These are phyloP conservation scores for Verticillium alfalfae DNA, from an alignment of 2,329 filamentous ascomycete species.

Conservation along the genomic window DNA sequence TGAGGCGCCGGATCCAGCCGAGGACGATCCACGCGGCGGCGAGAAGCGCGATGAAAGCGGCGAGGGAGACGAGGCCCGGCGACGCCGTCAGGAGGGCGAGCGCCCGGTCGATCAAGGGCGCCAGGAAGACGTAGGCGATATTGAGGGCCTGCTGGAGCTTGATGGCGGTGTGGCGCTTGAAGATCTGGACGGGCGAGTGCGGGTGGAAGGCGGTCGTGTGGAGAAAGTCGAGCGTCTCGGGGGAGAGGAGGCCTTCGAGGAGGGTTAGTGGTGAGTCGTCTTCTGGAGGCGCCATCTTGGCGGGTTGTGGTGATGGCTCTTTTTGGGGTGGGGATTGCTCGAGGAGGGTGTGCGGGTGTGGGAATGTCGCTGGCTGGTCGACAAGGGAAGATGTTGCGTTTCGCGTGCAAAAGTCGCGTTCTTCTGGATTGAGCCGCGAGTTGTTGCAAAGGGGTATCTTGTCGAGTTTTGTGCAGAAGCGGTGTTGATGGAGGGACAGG, in stretches of 20 bases:
- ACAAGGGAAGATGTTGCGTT: too few relatives aligned
- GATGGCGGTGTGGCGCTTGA: conserved; percentile 25
- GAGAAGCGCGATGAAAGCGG: conserved; percentile 48
- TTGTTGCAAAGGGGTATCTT: background rate
- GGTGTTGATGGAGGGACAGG: background rate
- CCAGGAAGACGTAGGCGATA: conserved; percentile 32
- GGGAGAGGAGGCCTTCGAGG: conserved; percentile 35
- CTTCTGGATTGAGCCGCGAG: background rate
- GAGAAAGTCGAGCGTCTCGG: conserved; percentile 36
- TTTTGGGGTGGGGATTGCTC: background rate
- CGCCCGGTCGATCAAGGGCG: conserved; percentile 34
- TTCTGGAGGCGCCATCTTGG: conserved; percentile 17
- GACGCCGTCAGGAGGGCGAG: conserved; percentile 26
- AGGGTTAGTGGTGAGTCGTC: conserved; percentile 20
- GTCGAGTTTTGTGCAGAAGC: background rate
- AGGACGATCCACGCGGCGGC: conserved; percentile 61
- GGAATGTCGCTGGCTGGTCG: background rate
- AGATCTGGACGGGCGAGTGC: conserved; percentile 35
- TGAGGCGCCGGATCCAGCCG: conserved; percentile 63
- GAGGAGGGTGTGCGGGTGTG: background rate
- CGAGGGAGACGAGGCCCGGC: conserved; percentile 35
- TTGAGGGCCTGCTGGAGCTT: conserved; percentile 21
- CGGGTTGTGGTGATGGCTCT: background rate
- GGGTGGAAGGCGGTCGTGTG: conserved; percentile 42
- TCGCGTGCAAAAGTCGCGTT: background rate